Conservation (phyloP, 495 filamentous ascomycete genomes). For the Tetracladium marchalianum region DNA sequence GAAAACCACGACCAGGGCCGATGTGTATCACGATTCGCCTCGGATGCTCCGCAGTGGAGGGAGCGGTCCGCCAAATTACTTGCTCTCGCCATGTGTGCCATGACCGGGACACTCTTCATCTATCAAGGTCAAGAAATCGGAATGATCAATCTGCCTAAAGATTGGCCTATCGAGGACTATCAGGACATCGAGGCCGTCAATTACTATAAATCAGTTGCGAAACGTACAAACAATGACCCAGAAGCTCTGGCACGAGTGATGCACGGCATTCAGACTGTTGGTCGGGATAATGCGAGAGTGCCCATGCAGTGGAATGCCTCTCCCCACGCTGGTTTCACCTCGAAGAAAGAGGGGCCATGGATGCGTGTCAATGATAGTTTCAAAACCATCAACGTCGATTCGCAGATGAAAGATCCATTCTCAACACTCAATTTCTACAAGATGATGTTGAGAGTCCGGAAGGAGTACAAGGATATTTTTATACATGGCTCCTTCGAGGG, state of each 20-base stretch:
- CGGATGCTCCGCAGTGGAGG: slow-evolving; percentile 36
- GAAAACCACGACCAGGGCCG: slow-evolving; percentile 69
- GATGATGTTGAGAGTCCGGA: slow-evolving; percentile 30
- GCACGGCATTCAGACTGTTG: slow-evolving; percentile 43
- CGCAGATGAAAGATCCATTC: slow-evolving; percentile 27
- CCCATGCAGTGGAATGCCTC: slow-evolving; percentile 55
- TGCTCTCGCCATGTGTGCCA: slow-evolving; percentile 44
- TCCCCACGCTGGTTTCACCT: slow-evolving; percentile 39
- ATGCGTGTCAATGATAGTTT: slow-evolving; percentile 50
- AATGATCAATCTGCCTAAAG: slow-evolving; percentile 57
- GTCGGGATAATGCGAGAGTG: slow-evolving; percentile 44
- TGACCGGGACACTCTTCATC: slow-evolving; percentile 61
- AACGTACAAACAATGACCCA: slow-evolving; percentile 21
- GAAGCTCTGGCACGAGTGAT: slow-evolving; percentile 43
- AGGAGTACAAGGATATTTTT: slow-evolving; percentile 31
- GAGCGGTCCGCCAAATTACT: slow-evolving; percentile 50
- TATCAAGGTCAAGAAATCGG: slow-evolving; percentile 75
- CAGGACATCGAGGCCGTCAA: slow-evolving; percentile 63
- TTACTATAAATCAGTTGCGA: slow-evolving; percentile 41
- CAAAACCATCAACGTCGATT: slow-evolving; percentile 36
- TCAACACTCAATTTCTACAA: slow-evolving; percentile 41
- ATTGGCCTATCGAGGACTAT: slow-evolving; percentile 59
- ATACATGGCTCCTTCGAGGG: slow-evolving; percentile 32
- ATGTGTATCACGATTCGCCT: slow-evolving; percentile 48
- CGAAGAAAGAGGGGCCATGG: slow-evolving; percentile 34